Conservation (phyloP, 179 eudicot genomes). For the Spinacia oleracea region DNA sequence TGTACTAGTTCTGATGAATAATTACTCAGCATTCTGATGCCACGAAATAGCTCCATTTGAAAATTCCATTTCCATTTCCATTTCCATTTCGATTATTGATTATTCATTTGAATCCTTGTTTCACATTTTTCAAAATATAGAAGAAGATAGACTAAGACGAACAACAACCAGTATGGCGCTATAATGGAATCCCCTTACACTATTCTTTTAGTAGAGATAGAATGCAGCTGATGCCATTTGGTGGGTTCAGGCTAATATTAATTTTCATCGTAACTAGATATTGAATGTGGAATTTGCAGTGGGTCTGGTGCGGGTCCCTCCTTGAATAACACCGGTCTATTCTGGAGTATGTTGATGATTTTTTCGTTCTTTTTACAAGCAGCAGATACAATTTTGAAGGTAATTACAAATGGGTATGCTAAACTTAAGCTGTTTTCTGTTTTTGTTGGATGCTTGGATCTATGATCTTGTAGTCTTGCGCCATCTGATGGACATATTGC, state of each 20-base stretch:
- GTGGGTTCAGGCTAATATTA: not conserved
- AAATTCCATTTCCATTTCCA: not conserved
- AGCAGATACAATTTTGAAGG: constrained; percentile 92
- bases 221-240: constrained; percentile 5
- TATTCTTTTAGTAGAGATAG: not conserved
- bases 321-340: constrained; percentile 62
- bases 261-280: not conserved
- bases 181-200: not conserved
- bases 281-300: constrained; percentile 45
- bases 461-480: not conserved
- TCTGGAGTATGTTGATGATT: constrained; percentile 92
- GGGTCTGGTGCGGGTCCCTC: constrained; percentile 84
- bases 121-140: not conserved
- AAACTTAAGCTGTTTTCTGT: not conserved
- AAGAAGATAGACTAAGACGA: not conserved
- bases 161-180: not conserved
- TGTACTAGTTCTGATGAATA: not conserved
- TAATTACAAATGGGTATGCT: constrained; percentile 21
- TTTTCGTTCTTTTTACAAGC: constrained; percentile 92
- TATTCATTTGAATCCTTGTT: constrained; percentile 1
- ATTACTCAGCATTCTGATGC: not conserved
- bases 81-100: not conserved
- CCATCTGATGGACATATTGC: constrained; percentile 14
- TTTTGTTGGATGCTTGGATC: not conserved
- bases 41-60: not conserved